These are phyloP conservation scores for Boeremia exigua DNA, from an alignment of 2,329 filamentous ascomycete species.

Conservation along the genomic window DNA sequence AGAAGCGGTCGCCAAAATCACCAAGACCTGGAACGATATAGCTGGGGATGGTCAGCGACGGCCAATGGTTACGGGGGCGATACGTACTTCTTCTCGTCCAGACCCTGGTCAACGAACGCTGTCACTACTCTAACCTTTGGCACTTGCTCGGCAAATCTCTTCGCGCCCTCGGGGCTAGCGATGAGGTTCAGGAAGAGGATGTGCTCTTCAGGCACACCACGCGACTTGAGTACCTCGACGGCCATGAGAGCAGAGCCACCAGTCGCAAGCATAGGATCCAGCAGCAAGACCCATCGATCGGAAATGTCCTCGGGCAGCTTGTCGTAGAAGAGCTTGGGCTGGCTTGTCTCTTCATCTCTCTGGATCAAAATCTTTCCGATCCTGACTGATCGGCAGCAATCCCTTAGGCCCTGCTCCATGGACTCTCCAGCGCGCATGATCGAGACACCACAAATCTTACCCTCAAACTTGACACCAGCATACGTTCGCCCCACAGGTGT, in stretches of 20 bases:
- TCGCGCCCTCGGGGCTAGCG: constrained; percentile 91
- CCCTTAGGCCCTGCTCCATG: constrained; percentile 95
- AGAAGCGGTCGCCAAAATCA: constrained; percentile 95
- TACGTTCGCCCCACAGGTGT: constrained; percentile 91
- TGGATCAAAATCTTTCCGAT: constrained; percentile 99
- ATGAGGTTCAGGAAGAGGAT: constrained; percentile 98
- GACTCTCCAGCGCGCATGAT: constrained; percentile 98
- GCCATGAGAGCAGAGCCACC: constrained; percentile 97
- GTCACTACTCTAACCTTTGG: constrained; percentile 91
- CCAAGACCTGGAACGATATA: constrained; percentile 94
- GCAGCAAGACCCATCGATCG: constrained; percentile 86
- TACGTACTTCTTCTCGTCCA: constrained; percentile 93
- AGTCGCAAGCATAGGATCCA: constrained; percentile 99
- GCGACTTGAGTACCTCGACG: constrained; percentile 86
- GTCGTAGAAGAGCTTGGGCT: constrained; percentile 95
- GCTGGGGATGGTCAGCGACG: constrained; percentile 57
- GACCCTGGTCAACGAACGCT: constrained; percentile 93
- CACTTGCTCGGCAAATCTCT: constrained; percentile 86
- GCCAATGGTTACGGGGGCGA: neutral
- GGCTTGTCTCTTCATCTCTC: constrained; percentile 90
- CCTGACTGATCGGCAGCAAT: constrained; percentile 96
- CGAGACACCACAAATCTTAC: constrained; percentile 97
- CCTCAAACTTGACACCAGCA: constrained; percentile 90
- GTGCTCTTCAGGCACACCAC: constrained; percentile 90
- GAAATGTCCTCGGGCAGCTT: constrained; percentile 95